Evolutionary conservation across 306 rosid species (phyloP), one percentile per base, ranked within the genome.

Genomic region (Trichosanthes truncata): DNA sequence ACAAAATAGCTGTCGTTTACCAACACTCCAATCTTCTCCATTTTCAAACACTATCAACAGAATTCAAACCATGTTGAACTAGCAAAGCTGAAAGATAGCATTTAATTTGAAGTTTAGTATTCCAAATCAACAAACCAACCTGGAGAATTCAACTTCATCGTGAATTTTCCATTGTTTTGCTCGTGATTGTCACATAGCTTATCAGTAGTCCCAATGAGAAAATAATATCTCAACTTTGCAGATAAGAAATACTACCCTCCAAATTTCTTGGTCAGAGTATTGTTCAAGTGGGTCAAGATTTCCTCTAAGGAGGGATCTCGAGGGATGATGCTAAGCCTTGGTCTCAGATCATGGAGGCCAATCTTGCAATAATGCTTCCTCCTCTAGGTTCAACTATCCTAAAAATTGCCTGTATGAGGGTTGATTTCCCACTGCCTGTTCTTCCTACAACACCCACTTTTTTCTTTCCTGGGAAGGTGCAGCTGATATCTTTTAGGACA

Each of bases 391-490:
- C 98, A 80, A 94, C 91, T 17, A 92, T 69, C 89, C 97, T 88
- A 85, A 94, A 94, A 82, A 94, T 85, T 9, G 97, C 98, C 18
- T 92, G 98, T 62, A 94, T 92, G 74, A 94, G 94, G 31, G 98
- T 94, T 62, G 98, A 92, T 84, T 94, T 94, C 78, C 98, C 98
- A 62, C 98, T 91, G 14, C 98, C 98, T 0, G 98, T 94, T n/a
- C 98, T 90, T 84, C 98, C 98, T 9, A 94, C 98, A 13, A 94
- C 97, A 8, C 98, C 98, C 5, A 92, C 84, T 83, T 94, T 92
- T 84, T 85, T 92, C 83, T 84, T 82, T 83, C 98, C 98, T 2
- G 98, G 97, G 80, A 94, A 89, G 74, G 97, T 91, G 85, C 98
- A 94, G 60, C 52, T 84, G 62, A 94, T 92, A 85, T 91, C 83